These are phyloP conservation scores for Epichloe brachyelytri DNA, from an alignment of 2,329 filamentous ascomycete species.

Conservation along the genomic window DNA sequence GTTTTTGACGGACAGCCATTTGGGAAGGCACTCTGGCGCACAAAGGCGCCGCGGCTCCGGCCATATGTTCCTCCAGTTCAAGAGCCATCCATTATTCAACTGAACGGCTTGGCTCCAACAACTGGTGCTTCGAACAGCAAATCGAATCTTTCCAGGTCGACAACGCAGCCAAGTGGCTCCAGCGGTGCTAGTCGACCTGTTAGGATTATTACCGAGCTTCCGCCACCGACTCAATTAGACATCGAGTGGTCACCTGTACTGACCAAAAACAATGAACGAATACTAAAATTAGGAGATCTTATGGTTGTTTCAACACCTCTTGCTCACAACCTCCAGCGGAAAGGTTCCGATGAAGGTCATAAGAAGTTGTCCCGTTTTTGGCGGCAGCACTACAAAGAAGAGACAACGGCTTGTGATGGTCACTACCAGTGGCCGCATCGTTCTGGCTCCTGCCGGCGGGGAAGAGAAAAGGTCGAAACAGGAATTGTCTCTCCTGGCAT, in stretches of 20 bases:
- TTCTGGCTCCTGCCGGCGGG: slow-evolving; percentile 80
- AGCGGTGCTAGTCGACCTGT: slow-evolving; percentile 49
- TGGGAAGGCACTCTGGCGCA: slow-evolving; percentile 76
- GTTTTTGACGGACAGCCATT: slow-evolving; percentile 79
- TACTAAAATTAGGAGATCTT: slow-evolving; percentile 85
- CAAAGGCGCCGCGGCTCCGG: slow-evolving; percentile 76
- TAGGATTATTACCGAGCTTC: slow-evolving; percentile 83
- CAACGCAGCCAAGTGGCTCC: slow-evolving; percentile 21
- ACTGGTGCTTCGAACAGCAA: slow-evolving; percentile 13
- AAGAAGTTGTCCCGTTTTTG: slow-evolving; percentile 91
- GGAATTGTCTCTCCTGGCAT: slow-evolving; percentile 70
- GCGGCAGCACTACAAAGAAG: slow-evolving; percentile 82
- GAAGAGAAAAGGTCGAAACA: slow-evolving; percentile 93
- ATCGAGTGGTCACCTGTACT: slow-evolving; percentile 98
- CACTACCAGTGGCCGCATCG: slow-evolving; percentile 78
- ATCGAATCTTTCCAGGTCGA: slow-evolving; percentile 16
- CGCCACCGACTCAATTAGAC: slow-evolving; percentile 90
- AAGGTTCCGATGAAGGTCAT: slow-evolving; percentile 58
- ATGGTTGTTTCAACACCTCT: slow-evolving; percentile 71
- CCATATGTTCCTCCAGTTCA: slow-evolving; percentile 66
- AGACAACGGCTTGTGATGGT: slow-evolving; percentile 88
- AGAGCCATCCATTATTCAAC: slow-evolving; percentile 61
- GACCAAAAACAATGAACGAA: slow-evolving; percentile 81
- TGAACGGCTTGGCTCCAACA: slow-evolving; percentile 41
- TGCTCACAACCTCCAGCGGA: slow-evolving; percentile 59